Evolutionary conservation across 1,139 yeast species (phyloP).

Genomic region (Yamadazyma blattariae): DNA sequence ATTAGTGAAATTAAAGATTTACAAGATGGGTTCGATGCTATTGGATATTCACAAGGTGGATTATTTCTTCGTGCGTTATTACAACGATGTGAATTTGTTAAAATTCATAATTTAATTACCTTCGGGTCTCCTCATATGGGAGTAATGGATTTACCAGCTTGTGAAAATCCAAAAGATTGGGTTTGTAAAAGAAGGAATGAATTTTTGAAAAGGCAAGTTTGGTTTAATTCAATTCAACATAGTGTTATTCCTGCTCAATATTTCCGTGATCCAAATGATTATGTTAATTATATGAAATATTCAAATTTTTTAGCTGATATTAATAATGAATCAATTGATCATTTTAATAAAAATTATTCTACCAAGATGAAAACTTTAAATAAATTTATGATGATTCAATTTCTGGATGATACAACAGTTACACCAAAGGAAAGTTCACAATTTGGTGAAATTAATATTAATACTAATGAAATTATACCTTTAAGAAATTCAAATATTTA

Average conservation of each 20-base stretch:
- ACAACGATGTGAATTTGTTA: constrained; percentile 51
- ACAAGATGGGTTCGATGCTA: constrained; percentile 60
- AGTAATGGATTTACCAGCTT: constrained; percentile 64
- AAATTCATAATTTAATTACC: constrained; percentile 56
- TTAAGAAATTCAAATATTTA: constrained; percentile 52
- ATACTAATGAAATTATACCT: constrained; percentile 40
- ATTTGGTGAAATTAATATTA: constrained; percentile 55
- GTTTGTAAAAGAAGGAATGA: constrained; percentile 57
- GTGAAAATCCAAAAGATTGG: constrained; percentile 54
- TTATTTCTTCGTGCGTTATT: constrained; percentile 63
- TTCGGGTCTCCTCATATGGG: constrained; percentile 88
- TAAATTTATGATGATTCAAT: constrained; percentile 57
- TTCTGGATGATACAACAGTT: constrained; percentile 60
- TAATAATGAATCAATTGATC: constrained; percentile 54
- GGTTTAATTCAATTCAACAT: constrained; percentile 56
- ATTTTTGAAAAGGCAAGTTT: constrained; percentile 57
- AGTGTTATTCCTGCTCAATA: constrained; percentile 72
- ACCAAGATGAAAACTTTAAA: constrained; percentile 43
- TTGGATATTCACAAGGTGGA: constrained; percentile 87
- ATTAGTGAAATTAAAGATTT: constrained; percentile 40
- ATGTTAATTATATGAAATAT: constrained; percentile 45
- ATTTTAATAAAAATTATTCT: constrained; percentile 31
- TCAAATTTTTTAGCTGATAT: constrained; percentile 60
- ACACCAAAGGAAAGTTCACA: constrained; percentile 73
- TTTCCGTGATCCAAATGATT: constrained; percentile 54